Conservation (phyloP, 164 flowering plant genomes). For the Vitis labrusca region DNA sequence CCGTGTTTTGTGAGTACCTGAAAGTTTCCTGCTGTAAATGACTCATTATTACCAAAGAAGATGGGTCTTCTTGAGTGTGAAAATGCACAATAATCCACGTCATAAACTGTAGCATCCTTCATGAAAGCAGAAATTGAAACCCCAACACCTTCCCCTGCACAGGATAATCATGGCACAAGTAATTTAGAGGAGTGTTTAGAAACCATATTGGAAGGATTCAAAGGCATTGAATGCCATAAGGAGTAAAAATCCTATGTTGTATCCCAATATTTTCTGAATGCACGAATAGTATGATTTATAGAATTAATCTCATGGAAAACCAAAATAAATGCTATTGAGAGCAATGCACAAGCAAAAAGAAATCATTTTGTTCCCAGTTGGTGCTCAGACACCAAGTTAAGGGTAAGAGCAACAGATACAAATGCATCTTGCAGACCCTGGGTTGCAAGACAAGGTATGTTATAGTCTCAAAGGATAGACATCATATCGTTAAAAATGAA, state of each 20-base stretch:
- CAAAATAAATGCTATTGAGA: too few species aligned
- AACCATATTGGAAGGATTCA: neutral
- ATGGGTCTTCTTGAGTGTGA: slow-evolving; percentile 42
- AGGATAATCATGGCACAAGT: neutral
- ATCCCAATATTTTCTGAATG: too few species aligned
- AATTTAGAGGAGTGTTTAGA: neutral
- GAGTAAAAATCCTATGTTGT: neutral
- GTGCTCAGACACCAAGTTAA: too few species aligned
- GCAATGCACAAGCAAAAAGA: too few species aligned
- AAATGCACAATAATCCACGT: slow-evolving; percentile 73
- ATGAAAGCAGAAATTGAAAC: slow-evolving; percentile 45
- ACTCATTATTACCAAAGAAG: slow-evolving; percentile 18
- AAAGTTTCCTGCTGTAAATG: slow-evolving; percentile 45
- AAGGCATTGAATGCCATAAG: neutral
- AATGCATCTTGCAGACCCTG: too few species aligned
- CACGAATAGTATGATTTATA: too few species aligned
- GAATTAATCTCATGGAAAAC: too few species aligned
- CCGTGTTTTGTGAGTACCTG: slow-evolving; percentile 27
- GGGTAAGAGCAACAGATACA: too few species aligned
- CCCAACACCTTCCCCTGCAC: slow-evolving; percentile 83
- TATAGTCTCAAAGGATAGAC: too few species aligned
- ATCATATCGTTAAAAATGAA: neutral
- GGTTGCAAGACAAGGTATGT: too few species aligned
- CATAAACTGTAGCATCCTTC: slow-evolving; percentile 40
- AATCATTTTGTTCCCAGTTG: too few species aligned